Conservation (phyloP, 108 stramenopile genomes). For the Asterionellopsis glacialis region DNA sequence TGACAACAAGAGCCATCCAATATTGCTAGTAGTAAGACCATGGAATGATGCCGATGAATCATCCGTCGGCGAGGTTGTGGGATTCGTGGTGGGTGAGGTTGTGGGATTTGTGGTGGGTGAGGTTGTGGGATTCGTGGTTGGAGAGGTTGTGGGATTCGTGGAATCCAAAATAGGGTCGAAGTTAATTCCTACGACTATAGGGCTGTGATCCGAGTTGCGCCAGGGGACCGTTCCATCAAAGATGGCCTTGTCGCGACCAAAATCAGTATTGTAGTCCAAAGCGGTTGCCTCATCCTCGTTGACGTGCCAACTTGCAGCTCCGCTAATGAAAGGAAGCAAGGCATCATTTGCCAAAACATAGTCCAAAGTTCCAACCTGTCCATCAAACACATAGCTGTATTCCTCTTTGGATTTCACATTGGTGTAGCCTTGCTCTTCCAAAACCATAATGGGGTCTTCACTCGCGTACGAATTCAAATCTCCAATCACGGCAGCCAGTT, state of each 20-base stretch:
- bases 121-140: too few species aligned
- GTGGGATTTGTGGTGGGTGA: too few species aligned
- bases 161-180: too few species aligned
- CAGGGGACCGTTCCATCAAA: constrained; percentile 18
- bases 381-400: constrained; percentile 33
- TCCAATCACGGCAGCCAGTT: constrained; percentile 16
- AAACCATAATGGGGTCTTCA: constrained; percentile 23
- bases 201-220: constrained; percentile 35
- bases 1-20: too few species aligned
- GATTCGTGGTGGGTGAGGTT: too few species aligned
- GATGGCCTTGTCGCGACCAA: constrained; percentile 6
- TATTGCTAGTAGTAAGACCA: too few species aligned
- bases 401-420: constrained; percentile 16
- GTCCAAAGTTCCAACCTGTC: constrained; percentile 33
- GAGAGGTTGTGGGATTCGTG: too few species aligned
- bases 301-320: constrained; percentile 29
- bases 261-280: constrained; percentile 35
- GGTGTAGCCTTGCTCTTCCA: constrained; percentile 19
- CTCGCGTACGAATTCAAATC: constrained; percentile 34
- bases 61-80: too few species aligned
- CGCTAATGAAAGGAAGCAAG: background rate
- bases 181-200: too few species aligned
- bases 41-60: too few species aligned
- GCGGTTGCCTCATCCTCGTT: constrained; percentile 31
- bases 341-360: constrained; percentile 21